Percentiles rank a stretch among this genome's conserved stretches.
Conservation (phyloP, 2,329 filamentous ascomycete genomes). For the Cladophialophora immunda region DNA sequence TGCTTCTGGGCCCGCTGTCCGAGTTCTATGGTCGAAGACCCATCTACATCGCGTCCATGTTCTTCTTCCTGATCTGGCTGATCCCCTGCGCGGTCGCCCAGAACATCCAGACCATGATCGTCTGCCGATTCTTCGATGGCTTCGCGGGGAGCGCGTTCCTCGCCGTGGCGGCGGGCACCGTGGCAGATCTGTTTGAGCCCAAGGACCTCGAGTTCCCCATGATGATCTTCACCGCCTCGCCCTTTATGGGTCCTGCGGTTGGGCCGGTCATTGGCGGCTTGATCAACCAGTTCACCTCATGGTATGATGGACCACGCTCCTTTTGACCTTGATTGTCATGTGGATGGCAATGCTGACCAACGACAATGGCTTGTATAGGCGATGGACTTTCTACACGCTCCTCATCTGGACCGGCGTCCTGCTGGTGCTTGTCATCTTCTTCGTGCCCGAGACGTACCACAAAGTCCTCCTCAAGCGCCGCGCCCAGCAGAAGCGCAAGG, state of each 20-base stretch:
- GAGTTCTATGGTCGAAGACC: slow-evolving; percentile 82
- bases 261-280: slow-evolving; percentile 49
- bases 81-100: slow-evolving; percentile 82
- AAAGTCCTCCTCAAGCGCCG: slow-evolving; percentile 74
- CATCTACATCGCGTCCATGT: slow-evolving; percentile 79
- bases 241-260: slow-evolving; percentile 65
- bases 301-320: too few species aligned
- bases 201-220: slow-evolving; percentile 75
- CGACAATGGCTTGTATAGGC: slow-evolving; percentile 49
- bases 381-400: slow-evolving; percentile 85
- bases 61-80: slow-evolving; percentile 78
- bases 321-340: too few species aligned
- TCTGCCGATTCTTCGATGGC: slow-evolving; percentile 75
- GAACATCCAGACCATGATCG: slow-evolving; percentile 81
- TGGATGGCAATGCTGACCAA: neutral
- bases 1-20: slow-evolving; percentile 55
- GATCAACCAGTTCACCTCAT: slow-evolving; percentile 74
- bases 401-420: slow-evolving; percentile 80
- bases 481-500: slow-evolving; percentile 76
- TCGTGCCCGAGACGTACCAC: slow-evolving; percentile 91
- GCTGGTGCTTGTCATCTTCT: slow-evolving; percentile 69
- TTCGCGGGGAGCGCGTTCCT: slow-evolving; percentile 66
- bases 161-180: slow-evolving; percentile 74
- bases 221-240: slow-evolving; percentile 74
- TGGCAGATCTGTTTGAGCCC: slow-evolving; percentile 74